phyloP scores from a whole-genome alignment of 352 stramenopile genomes.

The Pythium monospermum region DNA sequence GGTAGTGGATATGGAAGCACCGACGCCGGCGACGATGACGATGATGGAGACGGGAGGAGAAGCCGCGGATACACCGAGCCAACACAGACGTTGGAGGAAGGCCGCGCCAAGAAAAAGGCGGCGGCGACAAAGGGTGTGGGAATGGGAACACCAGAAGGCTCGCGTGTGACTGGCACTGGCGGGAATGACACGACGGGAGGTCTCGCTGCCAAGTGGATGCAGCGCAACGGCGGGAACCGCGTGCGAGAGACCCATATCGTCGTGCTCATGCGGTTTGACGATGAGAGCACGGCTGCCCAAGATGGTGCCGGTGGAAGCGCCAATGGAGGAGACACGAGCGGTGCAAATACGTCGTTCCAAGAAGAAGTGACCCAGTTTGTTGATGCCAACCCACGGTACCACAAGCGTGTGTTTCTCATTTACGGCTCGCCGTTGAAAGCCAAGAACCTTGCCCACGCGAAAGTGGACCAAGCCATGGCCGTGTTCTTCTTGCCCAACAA shows the following conservation, averaged over 20 bases:
- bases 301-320: background rate
- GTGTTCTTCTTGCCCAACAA: conserved; percentile 87
- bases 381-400: conserved; percentile 56
- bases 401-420: conserved; percentile 78
- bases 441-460: conserved; percentile 50
- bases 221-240: conserved; percentile 31
- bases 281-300: conserved; percentile 20
- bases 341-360: conserved; percentile 44
- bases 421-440: conserved; percentile 59
- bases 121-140: background rate
- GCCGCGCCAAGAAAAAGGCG: background rate
- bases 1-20: conserved; percentile 8
- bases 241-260: conserved; percentile 81
- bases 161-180: no score
- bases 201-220: conserved; percentile 44
- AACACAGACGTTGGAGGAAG: background rate
- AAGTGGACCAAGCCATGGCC: conserved; percentile 59
- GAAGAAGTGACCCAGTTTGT: conserved; percentile 66
- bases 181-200: conserved; percentile 2
- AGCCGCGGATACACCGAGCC: background rate
- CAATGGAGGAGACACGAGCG: conserved; percentile 8
- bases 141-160: background rate
- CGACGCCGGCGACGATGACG: background rate
- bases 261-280: conserved; percentile 71
- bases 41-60: conserved; percentile 13